A percentile compares a stretch with the other conserved stretches of the same genome.
These are phyloP conservation scores for Lagenaria siceraria DNA, from an alignment of 306 rosid species.

Conservation along the genomic window DNA sequence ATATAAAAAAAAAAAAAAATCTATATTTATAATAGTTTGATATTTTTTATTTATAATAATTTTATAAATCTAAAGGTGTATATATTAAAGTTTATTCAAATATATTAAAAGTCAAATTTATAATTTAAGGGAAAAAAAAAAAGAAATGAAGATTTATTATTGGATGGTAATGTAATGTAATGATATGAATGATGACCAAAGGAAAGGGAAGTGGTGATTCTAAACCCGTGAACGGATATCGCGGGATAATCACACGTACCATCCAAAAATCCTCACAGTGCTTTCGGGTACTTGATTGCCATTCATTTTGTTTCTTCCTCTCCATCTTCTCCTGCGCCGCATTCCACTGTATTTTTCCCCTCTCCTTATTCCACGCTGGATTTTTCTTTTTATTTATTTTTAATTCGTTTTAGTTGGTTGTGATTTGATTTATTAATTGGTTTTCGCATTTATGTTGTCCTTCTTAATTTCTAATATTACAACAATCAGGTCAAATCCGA, in stretches of 20 bases:
- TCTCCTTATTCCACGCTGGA: not conserved
- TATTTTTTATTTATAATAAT: too few species aligned
- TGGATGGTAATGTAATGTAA: not conserved
- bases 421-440: not conserved
- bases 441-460: not conserved
- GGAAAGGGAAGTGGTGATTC: not conserved
- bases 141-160: too few species aligned
- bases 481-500: not conserved
- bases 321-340: not conserved
- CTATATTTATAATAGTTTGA: too few species aligned
- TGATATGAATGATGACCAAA: not conserved
- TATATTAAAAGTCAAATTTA: too few species aligned
- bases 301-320: not conserved
- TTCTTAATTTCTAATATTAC: not conserved
- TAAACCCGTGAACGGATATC: constrained; percentile 48
- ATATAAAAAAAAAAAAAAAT: too few species aligned
- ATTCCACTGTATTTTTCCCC: constrained; percentile 16
- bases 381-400: not conserved
- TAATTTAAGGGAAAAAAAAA: too few species aligned
- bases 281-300: too few species aligned
- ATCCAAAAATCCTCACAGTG: not conserved
- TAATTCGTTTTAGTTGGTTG: not conserved
- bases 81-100: too few species aligned
- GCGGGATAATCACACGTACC: constrained; percentile 34
- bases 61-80: too few species aligned